Base-by-base conservation (phyloP, 2,329 filamentous ascomycete genomes). In the Nigrograna mackinnonii region DNA sequence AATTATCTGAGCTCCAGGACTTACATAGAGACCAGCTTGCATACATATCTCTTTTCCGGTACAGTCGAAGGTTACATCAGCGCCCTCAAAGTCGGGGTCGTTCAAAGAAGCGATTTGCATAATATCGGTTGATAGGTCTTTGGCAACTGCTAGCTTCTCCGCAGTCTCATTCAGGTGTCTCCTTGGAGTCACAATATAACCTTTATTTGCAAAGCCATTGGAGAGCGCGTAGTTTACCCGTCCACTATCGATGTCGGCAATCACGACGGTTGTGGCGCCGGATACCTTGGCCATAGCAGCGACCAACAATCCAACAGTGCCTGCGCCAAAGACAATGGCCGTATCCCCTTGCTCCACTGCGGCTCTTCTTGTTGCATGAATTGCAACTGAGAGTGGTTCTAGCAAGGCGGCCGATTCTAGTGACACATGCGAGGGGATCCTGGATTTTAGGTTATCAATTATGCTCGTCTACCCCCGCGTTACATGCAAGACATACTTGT, bases 281-380 rank as follows among this genome's bases (percentile, higher is more conserved):
- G 62, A 69, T 37, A 69, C 48, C 47, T 66, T 69, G 13, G 68
- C 67, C 66, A 70, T 70, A 12, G 67, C 67, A 33, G 68, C 67
- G 28, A 61, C 62, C 40, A 71, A 52, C 18, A 71, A 50, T 9
- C 68, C 68, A 39, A 71, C 66, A 3, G 90, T 89, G 0, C 90
- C 91, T 3, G 89, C 89, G 34, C 90, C 90, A 75, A 95, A 92
- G 17, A 96, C 84, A 3, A 95, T 85, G 13, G 91, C 87, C 5
- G 80, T 83, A 62, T 91, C 82, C 6, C 89, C 89, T 1, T 89
- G 88, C 50, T 78, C 77, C 49, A 95, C 77, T 19, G 71, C 70
- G 2, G 86, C 89, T 72, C 91, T 87, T 56, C 83, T 83, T 46
- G 85, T 84, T 54, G 94, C 89, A 73, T 95, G 91, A 22, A 95